Evolutionary conservation across 2,329 filamentous ascomycete species (phyloP).

Genomic region (Colletotrichum tamarilloi): DNA sequence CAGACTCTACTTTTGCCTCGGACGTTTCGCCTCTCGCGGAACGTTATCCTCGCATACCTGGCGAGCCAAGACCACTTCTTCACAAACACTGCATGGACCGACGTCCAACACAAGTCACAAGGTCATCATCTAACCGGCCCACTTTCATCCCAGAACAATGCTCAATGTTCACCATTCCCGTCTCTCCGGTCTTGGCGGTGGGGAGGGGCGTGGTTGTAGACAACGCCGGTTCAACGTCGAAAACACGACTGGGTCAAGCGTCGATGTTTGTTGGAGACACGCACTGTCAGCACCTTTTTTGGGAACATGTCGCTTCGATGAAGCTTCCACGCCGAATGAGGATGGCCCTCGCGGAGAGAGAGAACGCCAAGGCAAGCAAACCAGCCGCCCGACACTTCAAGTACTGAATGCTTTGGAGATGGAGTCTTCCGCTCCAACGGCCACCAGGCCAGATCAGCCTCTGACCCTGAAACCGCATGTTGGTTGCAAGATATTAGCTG

Average conservation of each 20-base stretch:
- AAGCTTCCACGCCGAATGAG: not conserved
- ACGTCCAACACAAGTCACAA: not conserved
- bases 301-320: slow-evolving; percentile 12
- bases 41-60: not conserved
- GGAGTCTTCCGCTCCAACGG: not conserved
- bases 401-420: not conserved
- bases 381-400: not conserved
- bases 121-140: not conserved
- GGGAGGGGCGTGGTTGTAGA: not conserved
- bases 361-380: not conserved
- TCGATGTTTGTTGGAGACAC: not conserved
- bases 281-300: not conserved
- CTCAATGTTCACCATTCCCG: not conserved
- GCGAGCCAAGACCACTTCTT: not conserved
- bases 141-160: not conserved
- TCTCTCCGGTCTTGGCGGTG: not conserved
- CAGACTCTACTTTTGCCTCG: not conserved
- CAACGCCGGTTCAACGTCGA: not conserved
- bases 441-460: not conserved
- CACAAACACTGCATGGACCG: not conserved
- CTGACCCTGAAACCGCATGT: not conserved
- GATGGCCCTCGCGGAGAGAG: not conserved
- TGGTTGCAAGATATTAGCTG: not conserved
- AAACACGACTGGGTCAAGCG: not conserved
- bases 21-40: not conserved